Evolutionary conservation across 345 rosid species (phyloP), one percentile per base, ranked within the genome.

Genomic region (Pugionium cornutum): DNA sequence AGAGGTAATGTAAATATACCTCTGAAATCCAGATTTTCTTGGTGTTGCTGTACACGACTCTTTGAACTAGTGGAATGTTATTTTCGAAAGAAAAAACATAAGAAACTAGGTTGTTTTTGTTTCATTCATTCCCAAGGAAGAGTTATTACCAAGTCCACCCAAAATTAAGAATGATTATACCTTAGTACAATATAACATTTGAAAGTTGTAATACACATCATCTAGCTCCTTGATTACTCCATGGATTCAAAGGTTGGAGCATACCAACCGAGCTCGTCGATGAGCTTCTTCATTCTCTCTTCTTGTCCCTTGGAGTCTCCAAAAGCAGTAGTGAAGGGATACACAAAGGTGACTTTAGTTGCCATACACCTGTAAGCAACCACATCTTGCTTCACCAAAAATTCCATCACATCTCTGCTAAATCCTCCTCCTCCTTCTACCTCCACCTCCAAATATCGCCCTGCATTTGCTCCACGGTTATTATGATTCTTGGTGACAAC

Each of bases 261-360:
- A 74, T 80, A 83, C 96, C 96, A 89, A 47, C 92, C 89, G 30
- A 92, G 81, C 7, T 83, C 74, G n/a, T 86, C 84, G 0, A 80
- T 1, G 36, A 89, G 78, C 53, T 78, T 82, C 86, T 83, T 81
- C 86, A 89, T 62, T 63, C 89, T 83, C 77, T 86, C 95, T 66
- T 82, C 80, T 73, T 88, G 94, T 49, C 97, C 96, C 59, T 83
- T 85, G 0, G 98, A 88, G 64, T 92, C 96, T 35, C 97, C 97
- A 6, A 89, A 78, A 25, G 97, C 92, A 37, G 98, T 88, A 3
- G 96, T 84, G 78, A 92, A 92, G 1, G 98, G 98, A 68, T 92
- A 92, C 9, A 92, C 78, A 79, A 82, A 89, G 6, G 96, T 89
- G 4, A 86, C 94, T 67, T 86, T 89, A 37, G 82, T 78, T 41